Conservation (phyloP, 495 filamentous ascomycete species). For the Neurospora discreta region DNA sequence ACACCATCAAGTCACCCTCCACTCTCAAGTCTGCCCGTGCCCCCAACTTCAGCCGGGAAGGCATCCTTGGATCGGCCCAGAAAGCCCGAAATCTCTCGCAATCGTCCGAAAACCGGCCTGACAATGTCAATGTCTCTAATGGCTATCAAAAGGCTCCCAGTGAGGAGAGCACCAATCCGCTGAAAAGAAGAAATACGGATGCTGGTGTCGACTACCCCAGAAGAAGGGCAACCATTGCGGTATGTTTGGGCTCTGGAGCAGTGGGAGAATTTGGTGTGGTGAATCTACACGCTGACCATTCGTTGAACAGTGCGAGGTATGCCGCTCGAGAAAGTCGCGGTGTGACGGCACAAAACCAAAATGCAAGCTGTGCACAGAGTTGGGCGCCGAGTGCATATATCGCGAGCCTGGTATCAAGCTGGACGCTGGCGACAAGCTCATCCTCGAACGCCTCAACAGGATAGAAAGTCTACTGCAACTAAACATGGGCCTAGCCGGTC, state of each 20-base stretch:
- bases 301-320: conserved; percentile 64
- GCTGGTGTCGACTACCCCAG: conserved; percentile 57
- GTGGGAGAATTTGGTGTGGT: not conserved
- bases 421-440: conserved; percentile 76
- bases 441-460: conserved; percentile 61
- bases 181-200: conserved; percentile 56
- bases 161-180: conserved; percentile 42
- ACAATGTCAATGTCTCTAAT: conserved; percentile 23
- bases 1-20: conserved; percentile 40
- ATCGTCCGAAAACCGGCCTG: conserved; percentile 33
- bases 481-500: conserved; percentile 37
- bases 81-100: conserved; percentile 45
- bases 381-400: conserved; percentile 75
- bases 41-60: conserved; percentile 42
- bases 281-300: conserved; percentile 15
- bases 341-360: conserved; percentile 78
- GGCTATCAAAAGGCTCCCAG: conserved; percentile 34
- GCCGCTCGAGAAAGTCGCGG: conserved; percentile 69
- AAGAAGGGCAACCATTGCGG: conserved; percentile 60
- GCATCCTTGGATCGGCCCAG: conserved; percentile 46
- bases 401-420: conserved; percentile 80
- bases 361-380: conserved; percentile 71
- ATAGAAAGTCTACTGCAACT: conserved; percentile 71
- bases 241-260: conserved; percentile 29
- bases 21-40: conserved; percentile 35